Percentiles rank a stretch among this genome's conserved stretches.
These are phyloP conservation scores for Cladorrhinum samala DNA, from an alignment of 495 filamentous ascomycete species.

Conservation along the genomic window DNA sequence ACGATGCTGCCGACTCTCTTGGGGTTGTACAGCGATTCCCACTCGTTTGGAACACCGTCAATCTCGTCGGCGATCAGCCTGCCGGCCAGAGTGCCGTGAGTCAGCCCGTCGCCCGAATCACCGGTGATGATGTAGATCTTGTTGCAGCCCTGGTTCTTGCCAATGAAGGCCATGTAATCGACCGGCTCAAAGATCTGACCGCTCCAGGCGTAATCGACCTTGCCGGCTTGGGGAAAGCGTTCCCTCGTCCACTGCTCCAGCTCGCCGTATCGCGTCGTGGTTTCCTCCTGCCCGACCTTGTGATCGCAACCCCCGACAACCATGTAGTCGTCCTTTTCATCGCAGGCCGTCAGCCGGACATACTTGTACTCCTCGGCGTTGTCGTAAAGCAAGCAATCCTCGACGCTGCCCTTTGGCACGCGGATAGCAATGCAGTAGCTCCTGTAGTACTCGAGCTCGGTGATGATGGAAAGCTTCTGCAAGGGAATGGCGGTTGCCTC, in stretches of 20 bases:
- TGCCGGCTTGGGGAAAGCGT: conserved; percentile 45
- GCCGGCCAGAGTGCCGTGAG: conserved; percentile 49
- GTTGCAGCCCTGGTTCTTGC: conserved; percentile 45
- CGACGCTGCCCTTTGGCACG: conserved; percentile 42
- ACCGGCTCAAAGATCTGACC: conserved; percentile 54
- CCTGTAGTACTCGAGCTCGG: conserved; percentile 44
- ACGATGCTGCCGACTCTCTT: conserved; percentile 30
- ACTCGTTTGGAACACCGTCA: conserved; percentile 39
- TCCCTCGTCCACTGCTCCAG: conserved; percentile 48
- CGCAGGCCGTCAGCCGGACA: conserved; percentile 45
- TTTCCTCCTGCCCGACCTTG: conserved; percentile 53
- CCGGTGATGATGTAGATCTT: conserved; percentile 52
- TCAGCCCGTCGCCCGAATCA: conserved; percentile 55
- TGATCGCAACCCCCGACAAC: conserved; percentile 56
- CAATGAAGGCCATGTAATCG: conserved; percentile 51
- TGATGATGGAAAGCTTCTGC: conserved; percentile 47
- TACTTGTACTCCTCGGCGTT: conserved; percentile 50
- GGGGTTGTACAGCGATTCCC: conserved; percentile 46
- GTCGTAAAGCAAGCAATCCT: conserved; percentile 53
- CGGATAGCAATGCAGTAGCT: conserved; percentile 55
- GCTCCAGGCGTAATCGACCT: conserved; percentile 49
- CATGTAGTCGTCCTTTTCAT: conserved; percentile 49
- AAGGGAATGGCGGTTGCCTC: conserved; percentile 53
- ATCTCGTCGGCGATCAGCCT: conserved; percentile 51
- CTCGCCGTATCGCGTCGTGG: conserved; percentile 34